These are phyloP conservation scores for Inonotus hispidus DNA, from an alignment of 1,284 basidiomycete species.

Conservation along the genomic window DNA sequence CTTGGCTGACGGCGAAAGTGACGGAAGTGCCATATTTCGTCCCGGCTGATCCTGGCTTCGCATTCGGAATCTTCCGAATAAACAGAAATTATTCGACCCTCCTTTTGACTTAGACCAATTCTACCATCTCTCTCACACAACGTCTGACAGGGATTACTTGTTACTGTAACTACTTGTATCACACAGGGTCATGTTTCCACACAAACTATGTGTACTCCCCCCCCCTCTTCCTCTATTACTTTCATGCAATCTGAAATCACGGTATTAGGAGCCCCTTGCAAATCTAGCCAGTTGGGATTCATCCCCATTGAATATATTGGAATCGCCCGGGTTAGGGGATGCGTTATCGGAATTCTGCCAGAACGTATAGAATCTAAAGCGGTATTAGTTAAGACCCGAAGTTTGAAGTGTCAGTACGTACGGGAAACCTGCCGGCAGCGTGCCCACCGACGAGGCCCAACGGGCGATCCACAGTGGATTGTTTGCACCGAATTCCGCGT, in stretches of 20 bases:
- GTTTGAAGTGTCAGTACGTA: constrained; percentile 24
- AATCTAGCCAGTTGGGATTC: constrained; percentile 30
- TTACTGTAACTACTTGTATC: no score
- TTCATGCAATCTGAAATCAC: no score
- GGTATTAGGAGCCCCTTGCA: constrained; percentile 5
- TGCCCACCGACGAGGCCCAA: constrained; percentile 44
- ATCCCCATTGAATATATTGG: constrained; percentile 49
- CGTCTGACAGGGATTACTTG: no score
- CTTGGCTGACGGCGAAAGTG: constrained; percentile 3
- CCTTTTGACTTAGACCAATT: no score
- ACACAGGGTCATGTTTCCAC: no score
- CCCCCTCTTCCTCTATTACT: no score
- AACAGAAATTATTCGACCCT: no score
- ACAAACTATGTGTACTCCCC: no score
- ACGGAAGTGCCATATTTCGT: no score
- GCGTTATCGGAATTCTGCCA: constrained; percentile 54
- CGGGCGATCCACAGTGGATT: constrained; percentile 59
- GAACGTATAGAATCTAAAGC: constrained; percentile 47
- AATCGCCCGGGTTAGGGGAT: constrained; percentile 49
- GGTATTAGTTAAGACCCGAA: neutral
- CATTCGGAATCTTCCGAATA: no score
- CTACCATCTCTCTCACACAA: no score
- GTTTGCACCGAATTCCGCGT: constrained; percentile 39
- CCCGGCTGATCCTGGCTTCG: no score
- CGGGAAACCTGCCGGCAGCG: constrained; percentile 52